phyloP scores from a whole-genome alignment of 805 yeast species.

The Metschnikowia peoriensis region DNA sequence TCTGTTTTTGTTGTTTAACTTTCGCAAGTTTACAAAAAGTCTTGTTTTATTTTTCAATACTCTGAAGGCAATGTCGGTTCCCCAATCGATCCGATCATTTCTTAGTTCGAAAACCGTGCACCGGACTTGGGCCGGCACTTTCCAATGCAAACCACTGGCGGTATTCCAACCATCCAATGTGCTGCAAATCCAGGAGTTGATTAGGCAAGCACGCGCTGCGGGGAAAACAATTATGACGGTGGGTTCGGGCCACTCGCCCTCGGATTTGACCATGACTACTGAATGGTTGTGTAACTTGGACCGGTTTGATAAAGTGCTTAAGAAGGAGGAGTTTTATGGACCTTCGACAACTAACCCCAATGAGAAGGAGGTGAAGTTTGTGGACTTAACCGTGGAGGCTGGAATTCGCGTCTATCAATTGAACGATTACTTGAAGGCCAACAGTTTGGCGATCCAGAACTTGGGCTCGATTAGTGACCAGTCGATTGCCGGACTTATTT shows the following conservation, averaged over 20 bases:
- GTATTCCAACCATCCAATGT: constrained; percentile 73
- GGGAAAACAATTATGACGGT: constrained; percentile 74
- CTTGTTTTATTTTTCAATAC: no score
- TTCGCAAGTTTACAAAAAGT: no score
- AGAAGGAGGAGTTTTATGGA: constrained; percentile 46
- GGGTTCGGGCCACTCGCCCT: constrained; percentile 96
- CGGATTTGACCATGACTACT: constrained; percentile 80
- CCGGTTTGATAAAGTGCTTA: constrained; percentile 57
- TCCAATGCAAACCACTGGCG: constrained; percentile 68
- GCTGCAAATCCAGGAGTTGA: constrained; percentile 67
- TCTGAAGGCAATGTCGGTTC: constrained; percentile 26
- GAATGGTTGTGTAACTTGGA: constrained; percentile 91
- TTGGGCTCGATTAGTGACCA: constrained; percentile 94
- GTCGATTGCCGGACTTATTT: constrained; percentile 90
- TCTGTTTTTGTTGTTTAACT: no score
- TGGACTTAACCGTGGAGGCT: constrained; percentile 93
- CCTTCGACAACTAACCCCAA: constrained; percentile 21
- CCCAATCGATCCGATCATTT: constrained; percentile 32
- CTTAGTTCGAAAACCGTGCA: constrained; percentile 47
- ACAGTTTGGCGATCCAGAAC: constrained; percentile 81
- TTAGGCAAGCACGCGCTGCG: constrained; percentile 57
- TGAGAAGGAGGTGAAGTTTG: constrained; percentile 53
- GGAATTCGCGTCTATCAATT: constrained; percentile 79
- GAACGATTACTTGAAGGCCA: constrained; percentile 59
- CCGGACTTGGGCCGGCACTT: constrained; percentile 90